Percentiles rank a stretch among this genome's conserved stretches.
Evolutionary conservation across 257 asterid genomes (phyloP).

Genomic region (Eustoma russellianum): DNA sequence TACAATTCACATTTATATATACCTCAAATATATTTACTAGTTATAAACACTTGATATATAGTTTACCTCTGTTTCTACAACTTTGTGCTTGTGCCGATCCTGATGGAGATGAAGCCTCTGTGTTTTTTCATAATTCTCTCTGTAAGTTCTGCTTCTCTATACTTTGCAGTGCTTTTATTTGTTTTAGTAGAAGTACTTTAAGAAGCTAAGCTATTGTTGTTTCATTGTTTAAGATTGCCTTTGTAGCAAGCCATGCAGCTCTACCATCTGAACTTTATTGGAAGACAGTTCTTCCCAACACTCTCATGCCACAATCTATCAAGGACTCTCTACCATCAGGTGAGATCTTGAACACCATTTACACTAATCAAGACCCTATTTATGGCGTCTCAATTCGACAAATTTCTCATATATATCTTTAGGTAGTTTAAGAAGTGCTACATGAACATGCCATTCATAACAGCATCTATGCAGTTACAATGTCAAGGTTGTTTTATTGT

Average conservation of each 20-base stretch:
- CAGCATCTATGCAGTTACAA: too few species aligned
- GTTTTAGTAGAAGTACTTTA: background rate
- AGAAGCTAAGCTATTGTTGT: background rate
- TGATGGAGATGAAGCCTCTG: slow-evolving; percentile 5
- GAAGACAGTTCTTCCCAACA: slow-evolving; percentile 11
- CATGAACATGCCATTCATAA: too few species aligned
- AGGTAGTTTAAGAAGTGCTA: too few species aligned
- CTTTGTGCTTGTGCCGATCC: too few species aligned
- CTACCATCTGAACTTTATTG: slow-evolving; percentile 11
- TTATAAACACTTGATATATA: too few species aligned
- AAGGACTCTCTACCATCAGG: slow-evolving; percentile 11
- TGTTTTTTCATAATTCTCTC: slow-evolving; percentile 1
- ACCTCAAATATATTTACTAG: too few species aligned
- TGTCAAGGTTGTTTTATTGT: too few species aligned
- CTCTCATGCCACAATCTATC: slow-evolving; percentile 15
- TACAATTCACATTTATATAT: too few species aligned
- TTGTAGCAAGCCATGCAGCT: slow-evolving; percentile 17
- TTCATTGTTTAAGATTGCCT: slow-evolving; percentile 2
- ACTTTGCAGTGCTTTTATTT: background rate
- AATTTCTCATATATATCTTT: too few species aligned
- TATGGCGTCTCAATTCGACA: too few species aligned
- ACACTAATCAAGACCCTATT: too few species aligned
- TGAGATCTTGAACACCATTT: background rate
- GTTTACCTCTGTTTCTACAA: too few species aligned
- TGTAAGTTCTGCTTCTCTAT: background rate